Percentiles rank a stretch among this genome's conserved stretches.
Evolutionary conservation across 2,329 filamentous ascomycete species (phyloP).

Genomic region (Cladophialophora chaetospira): DNA sequence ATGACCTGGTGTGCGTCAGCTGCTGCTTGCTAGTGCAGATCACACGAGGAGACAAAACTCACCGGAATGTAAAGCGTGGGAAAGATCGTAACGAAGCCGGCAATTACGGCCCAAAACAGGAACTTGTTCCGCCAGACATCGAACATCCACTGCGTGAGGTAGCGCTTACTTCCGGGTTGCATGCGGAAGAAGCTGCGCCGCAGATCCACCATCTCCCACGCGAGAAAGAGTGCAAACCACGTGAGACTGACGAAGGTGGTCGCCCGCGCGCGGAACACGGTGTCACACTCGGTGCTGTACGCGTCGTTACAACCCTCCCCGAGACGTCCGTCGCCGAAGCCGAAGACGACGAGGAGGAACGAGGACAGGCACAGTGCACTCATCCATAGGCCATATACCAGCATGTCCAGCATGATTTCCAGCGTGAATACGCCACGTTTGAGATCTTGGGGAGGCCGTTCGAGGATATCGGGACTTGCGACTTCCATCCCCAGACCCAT

Average conservation of each 20-base stretch:
- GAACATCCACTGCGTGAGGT: conserved; percentile 66
- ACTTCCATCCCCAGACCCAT: conserved; percentile 83
- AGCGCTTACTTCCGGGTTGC: conserved; percentile 62
- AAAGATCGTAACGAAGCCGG: conserved; percentile 60
- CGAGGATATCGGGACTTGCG: conserved; percentile 75
- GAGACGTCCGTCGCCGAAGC: conserved; percentile 61
- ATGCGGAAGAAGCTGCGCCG: conserved; percentile 75
- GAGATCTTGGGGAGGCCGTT: conserved; percentile 64
- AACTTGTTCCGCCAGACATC: conserved; percentile 74
- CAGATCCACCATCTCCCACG: conserved; percentile 76
- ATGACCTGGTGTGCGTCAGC: conserved; percentile 45
- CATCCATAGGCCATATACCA: conserved; percentile 79
- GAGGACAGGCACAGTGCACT: conserved; percentile 65
- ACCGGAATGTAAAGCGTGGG: conserved; percentile 67
- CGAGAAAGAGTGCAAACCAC: conserved; percentile 74
- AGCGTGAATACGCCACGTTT: conserved; percentile 73
- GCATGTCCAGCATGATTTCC: conserved; percentile 72
- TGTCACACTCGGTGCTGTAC: conserved; percentile 59
- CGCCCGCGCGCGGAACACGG: conserved; percentile 70
- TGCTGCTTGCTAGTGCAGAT: too few species aligned
- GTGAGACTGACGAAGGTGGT: conserved; percentile 74
- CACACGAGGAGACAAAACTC: neutral
- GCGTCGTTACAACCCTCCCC: conserved; percentile 62
- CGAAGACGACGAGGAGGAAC: conserved; percentile 67
- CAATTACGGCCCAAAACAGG: conserved; percentile 65